Evolutionary conservation across 2,329 filamentous ascomycete species (phyloP).

Genomic region (Aspergillus sp.): DNA sequence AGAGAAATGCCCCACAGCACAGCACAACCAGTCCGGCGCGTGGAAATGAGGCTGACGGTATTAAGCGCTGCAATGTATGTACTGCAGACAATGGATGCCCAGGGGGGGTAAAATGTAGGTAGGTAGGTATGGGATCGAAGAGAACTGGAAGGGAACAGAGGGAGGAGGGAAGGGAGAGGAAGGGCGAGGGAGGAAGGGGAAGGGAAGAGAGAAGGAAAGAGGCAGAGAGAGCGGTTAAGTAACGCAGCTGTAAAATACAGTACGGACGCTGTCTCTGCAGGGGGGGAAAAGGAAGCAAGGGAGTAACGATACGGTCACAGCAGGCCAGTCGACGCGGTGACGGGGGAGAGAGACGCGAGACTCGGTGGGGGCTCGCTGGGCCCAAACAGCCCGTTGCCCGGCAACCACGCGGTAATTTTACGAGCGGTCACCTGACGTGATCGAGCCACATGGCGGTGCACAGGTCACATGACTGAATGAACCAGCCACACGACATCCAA

Average conservation of each 20-base stretch:
- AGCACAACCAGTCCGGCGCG: constrained; percentile 19
- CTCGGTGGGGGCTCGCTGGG: neutral
- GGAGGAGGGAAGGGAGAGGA: constrained; percentile 4
- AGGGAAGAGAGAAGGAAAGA: constrained; percentile 7
- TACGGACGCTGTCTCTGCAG: neutral
- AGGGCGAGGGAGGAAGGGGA: constrained; percentile 8
- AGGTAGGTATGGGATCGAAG: constrained; percentile 1
- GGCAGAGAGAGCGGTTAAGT: constrained; percentile 12
- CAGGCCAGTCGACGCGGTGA: constrained; percentile 9
- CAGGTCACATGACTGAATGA: neutral
- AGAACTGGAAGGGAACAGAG: constrained; percentile 1
- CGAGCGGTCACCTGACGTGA: neutral
- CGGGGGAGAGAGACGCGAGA: constrained; percentile 8
- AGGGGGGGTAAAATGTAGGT: constrained; percentile 7
- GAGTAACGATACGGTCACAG: constrained; percentile 13
- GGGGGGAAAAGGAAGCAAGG: constrained; percentile 2
- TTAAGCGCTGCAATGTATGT: constrained; percentile 3
- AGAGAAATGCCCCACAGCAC: constrained; percentile 29
- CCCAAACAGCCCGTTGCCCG: constrained; percentile 26
- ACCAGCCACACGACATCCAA: neutral
- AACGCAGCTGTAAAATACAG: constrained; percentile 6
- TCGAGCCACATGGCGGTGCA: neutral
- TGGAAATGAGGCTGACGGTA: constrained; percentile 14
- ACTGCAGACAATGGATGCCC: constrained; percentile 1
- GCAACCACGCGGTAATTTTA: constrained; percentile 38